Base-by-base conservation (phyloP, 2,329 filamentous ascomycete genomes). In the Aspergillus sp. region DNA sequence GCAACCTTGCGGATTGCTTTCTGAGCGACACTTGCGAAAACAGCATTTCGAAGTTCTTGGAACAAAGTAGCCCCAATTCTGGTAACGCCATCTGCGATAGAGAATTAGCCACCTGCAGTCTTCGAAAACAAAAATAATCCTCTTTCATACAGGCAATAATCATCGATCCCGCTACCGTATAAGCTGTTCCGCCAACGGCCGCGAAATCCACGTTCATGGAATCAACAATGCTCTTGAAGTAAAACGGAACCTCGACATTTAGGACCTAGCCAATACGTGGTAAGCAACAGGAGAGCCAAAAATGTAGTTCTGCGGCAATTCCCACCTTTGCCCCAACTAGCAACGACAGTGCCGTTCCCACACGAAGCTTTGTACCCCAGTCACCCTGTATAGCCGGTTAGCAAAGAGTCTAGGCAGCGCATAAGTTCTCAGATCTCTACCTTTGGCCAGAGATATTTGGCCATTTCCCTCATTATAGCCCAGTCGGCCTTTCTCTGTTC, bases 391-490 rank as follows among this genome's bases (percentile, higher is more conserved):
- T 53, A 55, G 39, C 22, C 34, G 4, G 54, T 68, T 59, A 71
- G 62, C 55, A 36, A 48, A 53, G 36, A 8, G 60, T 17, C n/a
- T 26, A 20, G 15, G 17, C 45, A 22, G 18, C 39, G 48, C 17
- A 41, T 11, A 12, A 17, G 20, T n/a, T 41, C 24, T 24, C 24
- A 45, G 18, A 48, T 20, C 45, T 24, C 59, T 70, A 81, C 81
- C 76, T 95, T 96, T 20, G 95, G 95, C 95, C 95, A 99, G 20
- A 99, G 80, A 74, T 99, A 99, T 61, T 88, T 88, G 59, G 89
- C 88, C 93, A 99, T 98, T 74, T 99, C 93, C 77, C 90, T 96
- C 82, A 99, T 95, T 65, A 99, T 99, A 48, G 93, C 93, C 93
- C 93, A 97, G 71, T 99, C 95, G 8, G 93, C 93, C 77, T 93